Conservation (phyloP, 805 yeast species). For the Metschnikowia sp. region DNA sequence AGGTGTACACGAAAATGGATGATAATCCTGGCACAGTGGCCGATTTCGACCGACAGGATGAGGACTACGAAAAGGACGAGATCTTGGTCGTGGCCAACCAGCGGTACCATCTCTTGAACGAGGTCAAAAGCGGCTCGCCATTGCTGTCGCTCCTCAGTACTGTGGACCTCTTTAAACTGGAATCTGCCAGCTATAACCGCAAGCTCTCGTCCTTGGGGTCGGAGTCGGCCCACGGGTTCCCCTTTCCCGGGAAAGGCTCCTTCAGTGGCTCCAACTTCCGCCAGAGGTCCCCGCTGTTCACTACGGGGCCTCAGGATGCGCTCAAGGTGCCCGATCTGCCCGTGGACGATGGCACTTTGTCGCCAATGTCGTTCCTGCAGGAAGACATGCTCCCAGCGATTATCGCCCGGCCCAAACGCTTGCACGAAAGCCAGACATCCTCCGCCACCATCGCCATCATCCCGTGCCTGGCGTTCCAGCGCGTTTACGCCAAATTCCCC, state of each 20-base stretch:
- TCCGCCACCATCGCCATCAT: slow-evolving; percentile 85
- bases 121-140: slow-evolving; percentile 79
- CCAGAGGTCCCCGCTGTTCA: slow-evolving; percentile 1
- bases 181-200: neutral
- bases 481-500: slow-evolving; percentile 73
- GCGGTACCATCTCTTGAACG: slow-evolving; percentile 71
- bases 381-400: slow-evolving; percentile 32
- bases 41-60: slow-evolving; percentile 18
- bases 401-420: slow-evolving; percentile 64
- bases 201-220: neutral
- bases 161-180: slow-evolving; percentile 58
- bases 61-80: slow-evolving; percentile 37
- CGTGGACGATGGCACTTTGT: neutral
- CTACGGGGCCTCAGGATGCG: neutral
- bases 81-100: slow-evolving; percentile 51
- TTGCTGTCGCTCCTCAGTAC: slow-evolving; percentile 80
- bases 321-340: neutral
- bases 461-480: slow-evolving; percentile 77
- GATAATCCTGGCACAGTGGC: slow-evolving; percentile 12
- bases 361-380: neutral
- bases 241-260: neutral
- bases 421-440: slow-evolving; percentile 10
- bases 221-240: slow-evolving; percentile 1
- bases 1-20: slow-evolving; percentile 61
- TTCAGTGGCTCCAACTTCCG: neutral